Evolutionary conservation across 2,329 filamentous ascomycete genomes (phyloP).

Genomic region (Chaetomium strumarium): DNA sequence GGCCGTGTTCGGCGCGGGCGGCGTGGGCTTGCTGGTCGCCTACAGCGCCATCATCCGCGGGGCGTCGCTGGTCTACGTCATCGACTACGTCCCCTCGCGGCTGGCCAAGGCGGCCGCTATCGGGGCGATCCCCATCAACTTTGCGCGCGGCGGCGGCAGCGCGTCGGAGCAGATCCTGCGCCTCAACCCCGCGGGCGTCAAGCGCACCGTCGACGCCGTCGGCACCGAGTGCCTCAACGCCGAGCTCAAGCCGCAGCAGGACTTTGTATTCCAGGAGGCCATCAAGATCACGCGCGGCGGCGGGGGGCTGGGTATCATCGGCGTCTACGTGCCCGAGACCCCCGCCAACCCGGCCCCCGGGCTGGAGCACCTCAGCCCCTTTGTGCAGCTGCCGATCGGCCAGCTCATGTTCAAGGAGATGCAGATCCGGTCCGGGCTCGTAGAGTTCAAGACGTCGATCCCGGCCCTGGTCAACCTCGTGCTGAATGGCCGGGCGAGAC

Average conservation of each 20-base stretch:
- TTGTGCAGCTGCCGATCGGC: neutral
- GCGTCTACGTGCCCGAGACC: neutral
- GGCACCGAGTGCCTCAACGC: constrained; percentile 3
- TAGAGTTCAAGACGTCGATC: neutral
- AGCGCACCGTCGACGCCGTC: neutral
- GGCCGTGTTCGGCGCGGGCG: constrained; percentile 1
- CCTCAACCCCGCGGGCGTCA: neutral
- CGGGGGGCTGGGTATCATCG: neutral
- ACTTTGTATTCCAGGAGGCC: constrained; percentile 1
- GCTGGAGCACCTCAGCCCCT: neutral
- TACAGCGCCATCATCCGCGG: constrained; percentile 3
- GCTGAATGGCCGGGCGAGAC: constrained; percentile 1
- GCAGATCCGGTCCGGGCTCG: neutral
- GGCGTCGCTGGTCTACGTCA: neutral
- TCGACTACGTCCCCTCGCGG: neutral
- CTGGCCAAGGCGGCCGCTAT: constrained; percentile 1
- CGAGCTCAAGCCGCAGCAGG: neutral
- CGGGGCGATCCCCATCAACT: constrained; percentile 2
- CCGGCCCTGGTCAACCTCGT: neutral
- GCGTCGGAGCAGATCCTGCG: constrained; percentile 5
- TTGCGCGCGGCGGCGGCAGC: neutral
- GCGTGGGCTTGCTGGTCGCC: neutral
- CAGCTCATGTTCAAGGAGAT: neutral
- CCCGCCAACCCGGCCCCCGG: neutral
- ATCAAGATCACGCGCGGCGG: neutral